Percentiles rank a stretch among this genome's conserved stretches.
These are phyloP conservation scores for Jatropha curcas DNA, from an alignment of 345 rosid species.

Conservation along the genomic window DNA sequence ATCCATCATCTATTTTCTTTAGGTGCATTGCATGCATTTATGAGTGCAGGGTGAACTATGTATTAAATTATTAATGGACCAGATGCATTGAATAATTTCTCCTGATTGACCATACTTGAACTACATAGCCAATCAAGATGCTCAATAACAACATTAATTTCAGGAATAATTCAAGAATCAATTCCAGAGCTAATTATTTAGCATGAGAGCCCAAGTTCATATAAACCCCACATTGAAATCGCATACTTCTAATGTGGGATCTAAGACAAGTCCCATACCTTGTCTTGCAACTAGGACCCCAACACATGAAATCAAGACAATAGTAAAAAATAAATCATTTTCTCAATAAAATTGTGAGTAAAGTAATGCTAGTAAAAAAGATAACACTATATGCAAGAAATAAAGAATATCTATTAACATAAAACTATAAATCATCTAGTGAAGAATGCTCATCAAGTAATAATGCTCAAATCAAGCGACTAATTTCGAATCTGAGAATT, in stretches of 20 bases:
- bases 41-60: too few species aligned
- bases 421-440: background rate
- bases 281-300: too few species aligned
- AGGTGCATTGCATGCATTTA: too few species aligned
- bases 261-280: too few species aligned
- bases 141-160: conserved; percentile 2
- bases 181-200: background rate
- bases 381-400: background rate
- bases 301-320: too few species aligned
- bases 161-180: background rate
- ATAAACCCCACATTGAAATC: too few species aligned
- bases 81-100: too few species aligned
- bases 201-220: background rate
- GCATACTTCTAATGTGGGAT: too few species aligned
- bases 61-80: too few species aligned
- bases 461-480: background rate
- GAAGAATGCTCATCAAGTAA: background rate
- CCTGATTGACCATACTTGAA: too few species aligned
- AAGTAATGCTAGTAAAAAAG: background rate
- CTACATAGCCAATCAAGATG: background rate
- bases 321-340: too few species aligned
- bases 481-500: background rate
- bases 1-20: too few species aligned
- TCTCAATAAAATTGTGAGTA: background rate
- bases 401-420: background rate